phyloP scores from a whole-genome alignment of 345 rosid genomes.

The Iberis pinnata region DNA sequence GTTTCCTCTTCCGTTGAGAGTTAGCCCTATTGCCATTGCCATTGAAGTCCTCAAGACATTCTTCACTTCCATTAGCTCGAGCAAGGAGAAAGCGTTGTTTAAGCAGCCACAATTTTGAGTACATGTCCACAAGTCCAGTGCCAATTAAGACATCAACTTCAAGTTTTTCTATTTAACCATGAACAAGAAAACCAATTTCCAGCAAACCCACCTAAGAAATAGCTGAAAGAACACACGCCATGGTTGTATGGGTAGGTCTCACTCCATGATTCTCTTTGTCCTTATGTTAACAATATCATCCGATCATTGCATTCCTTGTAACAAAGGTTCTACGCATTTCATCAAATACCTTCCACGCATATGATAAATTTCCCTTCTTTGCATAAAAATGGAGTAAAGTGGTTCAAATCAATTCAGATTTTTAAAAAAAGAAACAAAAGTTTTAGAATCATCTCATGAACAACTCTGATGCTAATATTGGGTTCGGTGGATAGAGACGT shows the following conservation, averaged over 20 bases:
- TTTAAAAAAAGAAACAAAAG: conserved; percentile 33
- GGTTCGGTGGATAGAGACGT: too few species aligned
- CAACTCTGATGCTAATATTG: conserved; percentile 36
- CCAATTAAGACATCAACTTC: conserved; percentile 49
- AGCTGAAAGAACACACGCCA: conserved; percentile 57
- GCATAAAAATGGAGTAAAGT: conserved; percentile 52
- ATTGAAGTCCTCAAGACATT: conserved; percentile 57
- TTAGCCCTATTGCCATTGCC: conserved; percentile 49
- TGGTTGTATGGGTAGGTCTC: conserved; percentile 50
- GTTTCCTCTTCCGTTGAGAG: conserved; percentile 50
- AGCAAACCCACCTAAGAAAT: conserved; percentile 44
- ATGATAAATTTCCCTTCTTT: conserved; percentile 33
- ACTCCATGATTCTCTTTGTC: conserved; percentile 34
- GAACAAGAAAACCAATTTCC: conserved; percentile 44
- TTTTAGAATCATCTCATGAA: conserved; percentile 36
- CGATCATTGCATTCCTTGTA: conserved; percentile 61
- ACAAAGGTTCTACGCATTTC: conserved; percentile 52
- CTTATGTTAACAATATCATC: conserved; percentile 44
- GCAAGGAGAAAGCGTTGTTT: conserved; percentile 29
- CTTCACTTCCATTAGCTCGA: conserved; percentile 39
- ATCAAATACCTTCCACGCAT: conserved; percentile 50
- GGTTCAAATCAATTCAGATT: conserved; percentile 39
- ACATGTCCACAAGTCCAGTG: conserved; percentile 57
- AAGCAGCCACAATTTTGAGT: conserved; percentile 56
- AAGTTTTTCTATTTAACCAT: conserved; percentile 51